Conservation (phyloP, 805 yeast species). For the Hagleromyces aurorensis region DNA sequence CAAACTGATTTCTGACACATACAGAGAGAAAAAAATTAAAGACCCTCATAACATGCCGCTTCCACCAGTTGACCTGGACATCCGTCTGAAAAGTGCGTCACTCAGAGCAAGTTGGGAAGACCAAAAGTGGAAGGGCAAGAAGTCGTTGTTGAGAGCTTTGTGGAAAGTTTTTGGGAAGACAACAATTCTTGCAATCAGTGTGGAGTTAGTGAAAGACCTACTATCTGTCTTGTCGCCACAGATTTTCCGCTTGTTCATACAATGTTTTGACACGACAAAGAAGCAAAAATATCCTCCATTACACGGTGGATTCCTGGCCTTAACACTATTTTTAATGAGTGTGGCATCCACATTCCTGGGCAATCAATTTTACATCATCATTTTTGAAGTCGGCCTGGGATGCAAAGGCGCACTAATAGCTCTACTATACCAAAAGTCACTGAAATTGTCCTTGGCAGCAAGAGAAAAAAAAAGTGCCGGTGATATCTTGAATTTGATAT, state of each 20-base stretch:
- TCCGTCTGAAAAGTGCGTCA: conserved; percentile 27
- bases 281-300: conserved; percentile 37
- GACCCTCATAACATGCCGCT: conserved; percentile 37
- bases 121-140: conserved; percentile 25
- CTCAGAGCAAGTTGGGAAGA: conserved; percentile 32
- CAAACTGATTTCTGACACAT: conserved; percentile 35
- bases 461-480: conserved; percentile 58
- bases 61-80: conserved; percentile 34
- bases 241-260: conserved; percentile 42
- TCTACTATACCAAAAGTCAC: conserved; percentile 63
- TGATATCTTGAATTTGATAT: conserved; percentile 69
- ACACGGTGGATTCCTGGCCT: conserved; percentile 55
- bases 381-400: conserved; percentile 55
- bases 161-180: conserved; percentile 34
- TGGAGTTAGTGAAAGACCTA: conserved; percentile 35
- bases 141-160: conserved; percentile 32
- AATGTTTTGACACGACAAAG: conserved; percentile 33
- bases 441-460: conserved; percentile 59
- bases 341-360: conserved; percentile 51
- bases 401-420: conserved; percentile 58
- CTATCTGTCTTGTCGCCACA: conserved; percentile 47
- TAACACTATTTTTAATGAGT: conserved; percentile 55
- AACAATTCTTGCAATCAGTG: conserved; percentile 29
- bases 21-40: conserved; percentile 32
- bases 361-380: conserved; percentile 59